Conservation (phyloP, 2,329 filamentous ascomycete species). For the Alternaria dauci region DNA sequence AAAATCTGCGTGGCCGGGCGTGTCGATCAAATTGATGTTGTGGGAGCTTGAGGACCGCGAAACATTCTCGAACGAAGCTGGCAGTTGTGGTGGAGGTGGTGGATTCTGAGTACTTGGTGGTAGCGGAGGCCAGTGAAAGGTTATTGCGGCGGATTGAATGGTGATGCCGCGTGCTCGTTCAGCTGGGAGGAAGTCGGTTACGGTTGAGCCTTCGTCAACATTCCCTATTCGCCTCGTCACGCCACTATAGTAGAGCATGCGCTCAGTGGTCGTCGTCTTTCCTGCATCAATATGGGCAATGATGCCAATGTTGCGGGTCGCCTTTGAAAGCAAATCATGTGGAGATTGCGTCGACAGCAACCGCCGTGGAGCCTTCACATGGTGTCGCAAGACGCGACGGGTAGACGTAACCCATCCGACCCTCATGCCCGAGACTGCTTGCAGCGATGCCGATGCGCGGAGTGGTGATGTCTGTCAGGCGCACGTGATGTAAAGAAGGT, state of each 20-base stretch:
- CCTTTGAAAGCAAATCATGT: slow-evolving; percentile 62
- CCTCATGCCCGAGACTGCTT: slow-evolving; percentile 42
- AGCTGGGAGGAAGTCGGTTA: slow-evolving; percentile 94
- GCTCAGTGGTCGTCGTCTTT: slow-evolving; percentile 98
- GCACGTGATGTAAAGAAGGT: slow-evolving; percentile 40
- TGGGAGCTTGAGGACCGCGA: slow-evolving; percentile 65
- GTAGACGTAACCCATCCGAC: slow-evolving; percentile 46
- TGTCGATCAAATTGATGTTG: slow-evolving; percentile 73
- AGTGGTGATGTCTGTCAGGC: slow-evolving; percentile 12
- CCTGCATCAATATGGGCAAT: slow-evolving; percentile 99
- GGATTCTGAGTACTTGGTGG: slow-evolving; percentile 47
- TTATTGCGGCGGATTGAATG: slow-evolving; percentile 96
- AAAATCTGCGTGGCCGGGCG: slow-evolving; percentile 95
- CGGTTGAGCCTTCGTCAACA: slow-evolving; percentile 95
- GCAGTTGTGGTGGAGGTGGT: slow-evolving; percentile 34
- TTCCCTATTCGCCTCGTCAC: slow-evolving; percentile 87
- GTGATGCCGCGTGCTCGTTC: slow-evolving; percentile 94
- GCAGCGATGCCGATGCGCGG: slow-evolving; percentile 15
- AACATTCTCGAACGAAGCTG: slow-evolving; percentile 38
- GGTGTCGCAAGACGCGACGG: slow-evolving; percentile 43
- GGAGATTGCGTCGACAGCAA: slow-evolving; percentile 39
- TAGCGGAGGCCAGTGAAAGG: slow-evolving; percentile 85
- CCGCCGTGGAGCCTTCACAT: slow-evolving; percentile 42
- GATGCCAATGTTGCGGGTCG: slow-evolving; percentile 95
- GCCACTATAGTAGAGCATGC: slow-evolving; percentile 97